Conservation (phyloP, 1,284 basidiomycete species). For the Phlebopus sp. region DNA sequence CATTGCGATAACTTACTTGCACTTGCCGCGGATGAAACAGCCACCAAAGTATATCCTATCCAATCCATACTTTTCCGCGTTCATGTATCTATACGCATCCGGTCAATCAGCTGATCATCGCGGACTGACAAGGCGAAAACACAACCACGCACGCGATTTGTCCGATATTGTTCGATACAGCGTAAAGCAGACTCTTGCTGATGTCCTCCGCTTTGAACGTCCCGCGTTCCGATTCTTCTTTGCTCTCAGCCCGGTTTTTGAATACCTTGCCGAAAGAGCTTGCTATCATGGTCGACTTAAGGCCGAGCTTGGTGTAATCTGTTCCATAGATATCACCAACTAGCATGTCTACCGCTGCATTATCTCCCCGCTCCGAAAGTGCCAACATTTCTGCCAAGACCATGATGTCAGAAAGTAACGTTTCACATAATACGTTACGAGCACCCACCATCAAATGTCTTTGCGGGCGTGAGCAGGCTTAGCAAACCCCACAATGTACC, state of each 20-base stretch:
- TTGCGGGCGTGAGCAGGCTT: constrained; percentile 93
- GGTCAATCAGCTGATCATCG: constrained; percentile 13
- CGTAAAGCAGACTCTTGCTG: constrained; percentile 91
- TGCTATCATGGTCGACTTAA: constrained; percentile 97
- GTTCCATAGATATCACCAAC: constrained; percentile 99
- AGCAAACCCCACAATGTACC: constrained; percentile 98
- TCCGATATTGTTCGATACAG: constrained; percentile 98
- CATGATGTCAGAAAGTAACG: constrained; percentile 10
- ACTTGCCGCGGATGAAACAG: constrained; percentile 94
- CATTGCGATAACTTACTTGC: neutral
- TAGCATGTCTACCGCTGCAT: constrained; percentile 95
- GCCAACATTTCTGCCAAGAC: constrained; percentile 84
- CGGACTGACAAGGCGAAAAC: constrained; percentile 5
- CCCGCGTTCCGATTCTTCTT: constrained; percentile 48
- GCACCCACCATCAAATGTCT: constrained; percentile 87
- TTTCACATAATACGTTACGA: constrained; percentile 9
- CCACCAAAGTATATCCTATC: constrained; percentile 99
- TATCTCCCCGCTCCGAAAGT: constrained; percentile 92
- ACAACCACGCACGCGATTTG: constrained; percentile 88
- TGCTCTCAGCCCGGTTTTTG: constrained; percentile 70
- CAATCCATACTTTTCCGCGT: constrained; percentile 97
- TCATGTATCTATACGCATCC: constrained; percentile 80
- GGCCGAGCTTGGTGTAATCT: constrained; percentile 89
- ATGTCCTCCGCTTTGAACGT: constrained; percentile 91
- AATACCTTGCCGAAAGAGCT: constrained; percentile 99